Conservation (phyloP, 441 rosid genomes). For the Euphorbia schlechtendalii region DNA sequence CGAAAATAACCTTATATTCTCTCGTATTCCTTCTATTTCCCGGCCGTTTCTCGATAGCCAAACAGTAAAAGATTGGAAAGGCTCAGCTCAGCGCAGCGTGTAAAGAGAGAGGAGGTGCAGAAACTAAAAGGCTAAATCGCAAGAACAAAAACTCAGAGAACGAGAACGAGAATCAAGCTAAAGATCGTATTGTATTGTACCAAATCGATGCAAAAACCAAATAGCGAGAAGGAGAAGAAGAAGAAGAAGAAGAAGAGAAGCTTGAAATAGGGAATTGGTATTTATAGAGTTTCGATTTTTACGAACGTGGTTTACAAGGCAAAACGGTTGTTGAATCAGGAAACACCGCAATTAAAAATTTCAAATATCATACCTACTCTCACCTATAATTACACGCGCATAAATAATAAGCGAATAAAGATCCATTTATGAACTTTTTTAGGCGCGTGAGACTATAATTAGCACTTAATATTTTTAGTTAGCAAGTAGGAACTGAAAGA, state of each 20-base stretch:
- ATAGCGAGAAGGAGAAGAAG: neutral
- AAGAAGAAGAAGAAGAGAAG: neutral
- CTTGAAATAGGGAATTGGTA: slow-evolving; percentile 11
- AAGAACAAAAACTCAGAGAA: slow-evolving; percentile 22
- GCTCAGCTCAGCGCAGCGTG: neutral
- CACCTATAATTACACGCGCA: slow-evolving; percentile 3
- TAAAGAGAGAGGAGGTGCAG: slow-evolving; percentile 5
- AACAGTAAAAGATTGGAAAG: slow-evolving; percentile 7
- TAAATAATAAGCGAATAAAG: neutral
- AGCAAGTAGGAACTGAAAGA: slow-evolving; percentile 17
- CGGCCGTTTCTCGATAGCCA: slow-evolving; percentile 20
- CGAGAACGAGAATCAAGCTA: slow-evolving; percentile 28
- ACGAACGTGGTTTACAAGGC: slow-evolving; percentile 22
- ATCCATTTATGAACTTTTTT: neutral
- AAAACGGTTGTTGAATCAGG: slow-evolving; percentile 26
- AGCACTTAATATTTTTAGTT: neutral
- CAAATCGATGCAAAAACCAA: slow-evolving; percentile 16
- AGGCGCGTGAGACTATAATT: slow-evolving; percentile 11
- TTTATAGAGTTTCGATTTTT: slow-evolving; percentile 26
- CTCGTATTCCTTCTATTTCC: neutral
- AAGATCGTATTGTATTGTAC: slow-evolving; percentile 16
- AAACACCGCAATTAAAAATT: slow-evolving; percentile 18
- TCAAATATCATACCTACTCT: neutral
- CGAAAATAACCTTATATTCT: neutral
- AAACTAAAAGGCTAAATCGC: neutral